Evolutionary conservation across 2,329 filamentous ascomycete genomes (phyloP).

Genomic region (Thermochaetoides dissita): DNA sequence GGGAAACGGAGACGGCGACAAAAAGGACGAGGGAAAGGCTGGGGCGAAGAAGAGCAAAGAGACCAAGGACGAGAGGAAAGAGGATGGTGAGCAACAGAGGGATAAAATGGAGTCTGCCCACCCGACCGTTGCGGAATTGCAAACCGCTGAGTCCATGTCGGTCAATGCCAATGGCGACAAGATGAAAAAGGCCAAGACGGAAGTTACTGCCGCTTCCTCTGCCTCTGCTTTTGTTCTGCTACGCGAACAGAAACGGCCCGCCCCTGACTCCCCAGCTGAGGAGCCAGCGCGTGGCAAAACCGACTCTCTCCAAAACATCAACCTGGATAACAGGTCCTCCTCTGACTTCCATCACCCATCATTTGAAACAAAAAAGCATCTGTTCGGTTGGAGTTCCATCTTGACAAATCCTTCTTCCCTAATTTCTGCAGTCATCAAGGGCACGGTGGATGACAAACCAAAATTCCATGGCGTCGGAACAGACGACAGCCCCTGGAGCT

Average conservation of each 20-base stretch:
- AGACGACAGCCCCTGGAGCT: constrained; percentile 36
- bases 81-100: constrained; percentile 14
- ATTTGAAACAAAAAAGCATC: too few species aligned
- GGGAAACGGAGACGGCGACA: constrained; percentile 21
- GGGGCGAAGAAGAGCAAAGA: constrained; percentile 25
- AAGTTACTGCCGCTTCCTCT: constrained; percentile 15
- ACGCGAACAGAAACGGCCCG: constrained; percentile 14
- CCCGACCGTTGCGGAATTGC: too few species aligned
- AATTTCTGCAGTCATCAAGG: constrained; percentile 26
- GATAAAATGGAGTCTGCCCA: too few species aligned
- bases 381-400: constrained; percentile 39
- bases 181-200: constrained; percentile 39
- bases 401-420: constrained; percentile 36
- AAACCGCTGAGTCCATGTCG: too few species aligned
- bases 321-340: constrained; percentile 44
- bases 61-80: constrained; percentile 22
- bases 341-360: constrained; percentile 35
- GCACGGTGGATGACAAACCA: constrained; percentile 9
- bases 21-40: constrained; percentile 26
- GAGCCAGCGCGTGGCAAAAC: constrained; percentile 22
- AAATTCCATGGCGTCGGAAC: constrained; percentile 21
- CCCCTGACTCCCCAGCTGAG: constrained; percentile 14
- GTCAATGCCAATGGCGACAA: constrained; percentile 30
- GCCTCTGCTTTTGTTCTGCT: constrained; percentile 5
- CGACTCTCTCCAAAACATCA: constrained; percentile 55